These are phyloP conservation scores for Leccinum subtestaceum DNA, from an alignment of 768 basidiomycete genomes.

Conservation along the genomic window DNA sequence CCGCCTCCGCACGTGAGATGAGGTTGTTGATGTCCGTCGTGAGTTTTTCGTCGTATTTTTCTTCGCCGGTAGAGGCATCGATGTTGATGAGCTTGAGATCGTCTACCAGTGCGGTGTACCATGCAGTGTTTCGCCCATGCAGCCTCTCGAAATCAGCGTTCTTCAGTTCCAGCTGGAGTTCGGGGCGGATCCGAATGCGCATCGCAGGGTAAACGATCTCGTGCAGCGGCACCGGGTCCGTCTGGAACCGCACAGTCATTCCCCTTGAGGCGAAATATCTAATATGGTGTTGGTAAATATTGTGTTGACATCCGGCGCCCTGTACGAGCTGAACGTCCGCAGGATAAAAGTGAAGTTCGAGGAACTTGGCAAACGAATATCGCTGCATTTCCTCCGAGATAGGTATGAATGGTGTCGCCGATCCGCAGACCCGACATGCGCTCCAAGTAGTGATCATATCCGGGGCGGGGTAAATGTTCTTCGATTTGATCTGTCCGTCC, in stretches of 20 bases:
- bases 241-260: conserved; percentile 85
- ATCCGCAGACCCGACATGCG: conserved; percentile 74
- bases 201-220: conserved; percentile 90
- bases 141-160: conserved; percentile 85
- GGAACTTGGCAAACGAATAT: conserved; percentile 94
- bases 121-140: conserved; percentile 64
- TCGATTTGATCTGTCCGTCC: conserved; percentile 72
- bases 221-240: conserved; percentile 77
- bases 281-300: conserved; percentile 89
- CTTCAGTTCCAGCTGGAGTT: conserved; percentile 85
- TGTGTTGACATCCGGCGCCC: conserved; percentile 89
- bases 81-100: conserved; percentile 75
- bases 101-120: conserved; percentile 75
- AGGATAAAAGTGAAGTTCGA: conserved; percentile 95
- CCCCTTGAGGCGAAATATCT: conserved; percentile 85
- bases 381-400: conserved; percentile 89
- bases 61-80: conserved; percentile 77
- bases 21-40: conserved; percentile 62
- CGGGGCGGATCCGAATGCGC: conserved; percentile 79
- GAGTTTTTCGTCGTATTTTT: conserved; percentile 62
- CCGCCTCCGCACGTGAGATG: conserved; percentile 70
- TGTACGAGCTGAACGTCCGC: conserved; percentile 80
- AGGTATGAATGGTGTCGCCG: conserved; percentile 82
- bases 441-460: conserved; percentile 91
- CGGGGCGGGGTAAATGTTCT: conserved; percentile 53